Evolutionary conservation across 192 early-diverging fungal genomes (phyloP).

Genomic region (Coemansia sp.): DNA sequence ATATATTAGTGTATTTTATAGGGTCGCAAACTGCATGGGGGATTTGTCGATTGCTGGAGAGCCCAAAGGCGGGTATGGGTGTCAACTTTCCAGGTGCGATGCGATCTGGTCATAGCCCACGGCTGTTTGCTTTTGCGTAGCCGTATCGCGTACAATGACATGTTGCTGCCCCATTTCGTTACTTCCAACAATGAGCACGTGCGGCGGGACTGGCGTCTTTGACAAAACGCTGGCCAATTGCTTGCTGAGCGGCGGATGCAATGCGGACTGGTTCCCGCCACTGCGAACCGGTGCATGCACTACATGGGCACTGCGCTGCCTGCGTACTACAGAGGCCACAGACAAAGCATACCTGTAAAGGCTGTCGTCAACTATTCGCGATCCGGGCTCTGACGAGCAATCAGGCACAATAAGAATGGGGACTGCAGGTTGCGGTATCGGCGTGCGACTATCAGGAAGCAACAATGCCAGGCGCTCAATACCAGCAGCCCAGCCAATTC

Average conservation of each 20-base stretch:
- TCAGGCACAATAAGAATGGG: constrained; percentile 39
- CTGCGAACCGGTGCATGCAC: constrained; percentile 2
- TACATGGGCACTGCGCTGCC: constrained; percentile 13
- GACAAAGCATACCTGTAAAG: constrained; percentile 32
- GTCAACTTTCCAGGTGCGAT: background rate
- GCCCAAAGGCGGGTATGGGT: background rate
- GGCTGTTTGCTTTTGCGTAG: constrained; percentile 1
- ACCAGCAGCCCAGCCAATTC: constrained; percentile 66
- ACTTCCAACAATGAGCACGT: constrained; percentile 27
- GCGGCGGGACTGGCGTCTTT: background rate
- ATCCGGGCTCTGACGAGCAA: background rate
- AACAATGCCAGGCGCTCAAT: constrained; percentile 59
- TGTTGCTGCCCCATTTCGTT: constrained; percentile 12
- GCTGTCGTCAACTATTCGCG: background rate
- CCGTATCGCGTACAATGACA: constrained; percentile 15
- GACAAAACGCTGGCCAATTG: constrained; percentile 26
- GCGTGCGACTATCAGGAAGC: constrained; percentile 11
- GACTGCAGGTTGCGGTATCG: constrained; percentile 1
- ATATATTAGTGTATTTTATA: background rate
- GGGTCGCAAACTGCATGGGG: background rate
- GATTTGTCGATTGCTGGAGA: background rate
- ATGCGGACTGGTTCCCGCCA: background rate
- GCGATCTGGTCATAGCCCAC: constrained; percentile 2
- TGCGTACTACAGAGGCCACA: constrained; percentile 16
- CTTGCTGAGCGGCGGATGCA: constrained; percentile 29